Evolutionary conservation across 345 rosid genomes (phyloP).

Genomic region (Jatropha curcas): DNA sequence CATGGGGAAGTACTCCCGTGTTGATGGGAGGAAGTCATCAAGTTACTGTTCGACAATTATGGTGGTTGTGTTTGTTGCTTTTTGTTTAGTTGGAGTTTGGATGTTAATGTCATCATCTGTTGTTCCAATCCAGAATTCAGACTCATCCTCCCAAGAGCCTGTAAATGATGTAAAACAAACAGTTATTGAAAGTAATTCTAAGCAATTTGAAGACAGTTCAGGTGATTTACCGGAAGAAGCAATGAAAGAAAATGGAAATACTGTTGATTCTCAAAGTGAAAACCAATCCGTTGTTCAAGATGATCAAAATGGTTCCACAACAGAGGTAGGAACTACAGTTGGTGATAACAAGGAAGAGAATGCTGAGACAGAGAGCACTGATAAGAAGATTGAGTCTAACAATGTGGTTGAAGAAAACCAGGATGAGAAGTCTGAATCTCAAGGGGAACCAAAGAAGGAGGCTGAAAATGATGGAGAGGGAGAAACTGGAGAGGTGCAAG

Average conservation of each 20-base stretch:
- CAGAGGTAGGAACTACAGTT: conserved; percentile 9
- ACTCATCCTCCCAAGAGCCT: conserved; percentile 51
- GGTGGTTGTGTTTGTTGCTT: conserved; percentile 73
- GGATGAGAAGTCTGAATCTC: conserved; percentile 20
- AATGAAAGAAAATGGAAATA: conserved; percentile 39
- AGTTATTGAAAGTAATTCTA: conserved; percentile 28
- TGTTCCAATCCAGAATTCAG: conserved; percentile 60
- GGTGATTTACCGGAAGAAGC: conserved; percentile 74
- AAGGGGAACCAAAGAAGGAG: conserved; percentile 28
- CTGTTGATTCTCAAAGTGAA: conserved; percentile 5
- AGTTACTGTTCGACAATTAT: conserved; percentile 78
- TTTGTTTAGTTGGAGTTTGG: conserved; percentile 94
- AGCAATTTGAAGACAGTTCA: conserved; percentile 56
- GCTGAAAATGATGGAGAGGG: conserved; percentile 35
- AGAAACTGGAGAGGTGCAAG: conserved; percentile 22
- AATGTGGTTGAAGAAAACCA: conserved; percentile 15
- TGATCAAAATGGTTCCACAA: conserved; percentile 19
- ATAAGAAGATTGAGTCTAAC: conserved; percentile 26
- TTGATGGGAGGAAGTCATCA: conserved; percentile 50
- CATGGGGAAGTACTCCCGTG: conserved; percentile 22
- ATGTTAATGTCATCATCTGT: conserved; percentile 85
- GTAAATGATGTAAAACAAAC: conserved; percentile 56
- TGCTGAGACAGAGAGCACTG: conserved; percentile 16
- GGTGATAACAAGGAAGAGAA: conserved; percentile 16
- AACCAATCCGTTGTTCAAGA: conserved; percentile 26